Base-by-base conservation (phyloP, 352 stramenopile species). In the Pythium utonaiense region DNA sequence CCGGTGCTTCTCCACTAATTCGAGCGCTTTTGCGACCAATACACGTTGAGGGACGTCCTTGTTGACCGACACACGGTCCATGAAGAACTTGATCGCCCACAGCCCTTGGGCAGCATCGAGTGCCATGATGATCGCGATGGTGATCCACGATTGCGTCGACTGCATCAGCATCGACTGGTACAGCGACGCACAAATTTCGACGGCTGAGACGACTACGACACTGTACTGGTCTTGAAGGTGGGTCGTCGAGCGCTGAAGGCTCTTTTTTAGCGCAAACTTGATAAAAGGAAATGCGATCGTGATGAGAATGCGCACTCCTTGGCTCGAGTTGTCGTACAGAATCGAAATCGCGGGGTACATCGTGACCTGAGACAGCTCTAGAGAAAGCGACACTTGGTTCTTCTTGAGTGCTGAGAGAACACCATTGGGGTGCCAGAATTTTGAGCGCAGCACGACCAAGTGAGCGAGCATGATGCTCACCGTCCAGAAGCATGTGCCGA, bases 151-250 rank as follows among this genome's bases (percentile, higher is more conserved):
- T 2, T 27, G 41, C n/a, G 55, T 13, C 17, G 28, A 48, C 25
- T 62, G 55, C 55, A 62, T 62, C 25, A 62, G 45, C 27, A 55
- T 55, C 14, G 45, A 47, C 21, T 62, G 55, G 33, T 62, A 62
- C 42, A 62, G 19, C n/a, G 55, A 62, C 21, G 55, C n/a, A 12
- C 28, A 33, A 14, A 62, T 55, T 28, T 62, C 55, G 3, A 62
- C 55, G 13, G 36, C 55, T 14, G 17, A 34, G 17, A 62, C 44
- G 8, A 44, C 45, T 16, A 49, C 42, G 17, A 53, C 30, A 5
- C 8, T 44, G 24, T 30, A 33, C 21, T 42, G 49, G 22, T 62
- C 42, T 6, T 42, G 10, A 13, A 42, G 36, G 10, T 17, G 36
- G 3, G 10, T 14, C 2, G 13, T 42, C 10, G 17, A 17, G 10